A percentile compares a stretch with the other conserved stretches of the same genome.
Conservation (phyloP, 768 basidiomycete genomes). For the Lactifluus hygrophoroides region DNA sequence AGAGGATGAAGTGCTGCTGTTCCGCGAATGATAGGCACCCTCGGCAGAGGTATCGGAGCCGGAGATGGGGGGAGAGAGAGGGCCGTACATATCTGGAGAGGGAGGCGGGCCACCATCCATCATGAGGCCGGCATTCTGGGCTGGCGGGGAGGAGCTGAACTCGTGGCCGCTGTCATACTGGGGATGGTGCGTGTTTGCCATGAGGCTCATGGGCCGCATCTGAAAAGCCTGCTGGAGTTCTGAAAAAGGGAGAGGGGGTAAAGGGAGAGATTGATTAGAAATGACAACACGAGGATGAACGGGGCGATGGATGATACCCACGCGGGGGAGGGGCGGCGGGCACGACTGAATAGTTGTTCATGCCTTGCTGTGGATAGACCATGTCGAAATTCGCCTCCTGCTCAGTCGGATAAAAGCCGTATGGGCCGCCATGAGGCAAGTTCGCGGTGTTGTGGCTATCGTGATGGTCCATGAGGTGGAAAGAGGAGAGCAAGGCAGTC, state of each 20-base stretch:
- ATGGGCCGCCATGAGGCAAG: slow-evolving; percentile 26
- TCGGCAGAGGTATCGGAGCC: slow-evolving; percentile 85
- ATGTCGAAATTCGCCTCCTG: slow-evolving; percentile 29
- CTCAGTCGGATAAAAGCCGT: slow-evolving; percentile 29
- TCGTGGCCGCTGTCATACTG: slow-evolving; percentile 40
- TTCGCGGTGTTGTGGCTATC: slow-evolving; percentile 23
- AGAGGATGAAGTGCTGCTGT: slow-evolving; percentile 73
- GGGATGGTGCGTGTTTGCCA: slow-evolving; percentile 63
- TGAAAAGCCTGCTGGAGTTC: slow-evolving; percentile 61
- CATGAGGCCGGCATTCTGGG: slow-evolving; percentile 18
- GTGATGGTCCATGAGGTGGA: slow-evolving; percentile 27
- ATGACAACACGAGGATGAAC: slow-evolving; percentile 52
- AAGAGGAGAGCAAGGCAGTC: slow-evolving; percentile 19
- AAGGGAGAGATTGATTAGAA: slow-evolving; percentile 35
- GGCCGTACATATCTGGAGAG: slow-evolving; percentile 74
- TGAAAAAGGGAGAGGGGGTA: slow-evolving; percentile 43
- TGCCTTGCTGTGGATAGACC: slow-evolving; percentile 39
- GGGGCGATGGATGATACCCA: slow-evolving; percentile 46
- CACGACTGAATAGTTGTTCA: slow-evolving; percentile 46
- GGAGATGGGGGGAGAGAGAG: slow-evolving; percentile 78
- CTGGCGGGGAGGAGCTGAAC: slow-evolving; percentile 34
- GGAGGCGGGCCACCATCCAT: slow-evolving; percentile 44
- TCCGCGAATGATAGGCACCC: slow-evolving; percentile 56
- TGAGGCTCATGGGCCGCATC: slow-evolving; percentile 50
- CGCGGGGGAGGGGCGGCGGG: slow-evolving; percentile 55